Percentiles rank a stretch among this genome's conserved stretches.
These are phyloP conservation scores for Durusdinium trenchii DNA, from an alignment of 73 alveolate genomes.

Conservation along the genomic window DNA sequence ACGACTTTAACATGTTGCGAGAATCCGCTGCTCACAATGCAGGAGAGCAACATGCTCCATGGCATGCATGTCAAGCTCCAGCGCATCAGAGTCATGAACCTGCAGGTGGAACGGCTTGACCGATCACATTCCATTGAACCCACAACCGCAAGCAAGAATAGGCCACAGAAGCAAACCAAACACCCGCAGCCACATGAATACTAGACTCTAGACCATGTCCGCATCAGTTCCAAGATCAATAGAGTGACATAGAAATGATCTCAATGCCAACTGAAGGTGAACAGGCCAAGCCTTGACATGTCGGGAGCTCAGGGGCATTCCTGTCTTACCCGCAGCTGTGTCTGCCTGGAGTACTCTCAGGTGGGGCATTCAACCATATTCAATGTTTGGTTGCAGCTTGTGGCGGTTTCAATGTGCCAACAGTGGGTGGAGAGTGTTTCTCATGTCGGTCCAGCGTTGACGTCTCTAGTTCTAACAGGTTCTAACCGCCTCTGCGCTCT, in stretches of 20 bases:
- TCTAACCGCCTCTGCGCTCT: background rate
- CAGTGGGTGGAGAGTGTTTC: background rate
- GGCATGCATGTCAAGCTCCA: conserved; percentile 84
- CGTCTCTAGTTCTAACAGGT: too few species aligned
- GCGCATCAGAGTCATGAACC: conserved; percentile 43
- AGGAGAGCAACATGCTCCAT: conserved; percentile 41
- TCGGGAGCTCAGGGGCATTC: conserved; percentile 75
- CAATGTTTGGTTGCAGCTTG: background rate
- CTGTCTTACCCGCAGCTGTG: background rate
- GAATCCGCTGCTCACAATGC: background rate
- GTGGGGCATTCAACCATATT: too few species aligned
- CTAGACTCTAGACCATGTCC: too few species aligned
- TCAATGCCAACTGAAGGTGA: background rate
- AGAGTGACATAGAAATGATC: too few species aligned
- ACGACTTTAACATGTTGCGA: background rate
- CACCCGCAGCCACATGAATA: too few species aligned
- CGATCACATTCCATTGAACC: too few species aligned
- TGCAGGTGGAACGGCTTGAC: too few species aligned
- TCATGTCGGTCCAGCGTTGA: background rate
- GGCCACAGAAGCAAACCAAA: too few species aligned
- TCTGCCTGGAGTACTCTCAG: background rate
- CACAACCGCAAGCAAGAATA: too few species aligned
- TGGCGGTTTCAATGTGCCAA: background rate
- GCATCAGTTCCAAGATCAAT: too few species aligned
- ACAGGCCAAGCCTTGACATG: conserved; percentile 46